Conservation (phyloP, 2,329 filamentous ascomycete genomes). For the Graphilbum ipis-grandicollis region DNA sequence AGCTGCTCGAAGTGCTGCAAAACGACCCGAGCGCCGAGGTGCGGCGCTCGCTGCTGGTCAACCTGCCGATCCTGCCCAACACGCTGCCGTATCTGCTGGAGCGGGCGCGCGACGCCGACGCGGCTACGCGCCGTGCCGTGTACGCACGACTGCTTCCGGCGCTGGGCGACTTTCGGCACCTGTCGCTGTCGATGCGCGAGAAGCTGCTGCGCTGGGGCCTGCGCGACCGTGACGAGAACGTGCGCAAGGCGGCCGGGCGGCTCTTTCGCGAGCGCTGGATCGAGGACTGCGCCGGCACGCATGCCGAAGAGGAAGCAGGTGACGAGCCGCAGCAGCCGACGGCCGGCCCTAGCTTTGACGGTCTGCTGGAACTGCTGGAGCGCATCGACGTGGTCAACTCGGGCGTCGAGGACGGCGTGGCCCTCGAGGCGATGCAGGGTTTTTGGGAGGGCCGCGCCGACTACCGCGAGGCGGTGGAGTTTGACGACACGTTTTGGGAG, state of each 20-base stretch:
- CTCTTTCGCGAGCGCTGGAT: constrained; percentile 96
- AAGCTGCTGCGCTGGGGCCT: constrained; percentile 91
- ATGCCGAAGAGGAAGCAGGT: constrained; percentile 32
- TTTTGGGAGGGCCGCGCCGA: constrained; percentile 91
- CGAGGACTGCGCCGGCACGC: constrained; percentile 68
- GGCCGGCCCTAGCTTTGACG: constrained; percentile 53
- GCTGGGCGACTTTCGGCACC: constrained; percentile 81
- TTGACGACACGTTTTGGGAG: constrained; percentile 65
- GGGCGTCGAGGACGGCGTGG: constrained; percentile 76
- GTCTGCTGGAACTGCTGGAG: constrained; percentile 76
- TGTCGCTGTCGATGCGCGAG: constrained; percentile 86
- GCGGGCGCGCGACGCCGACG: constrained; percentile 75
- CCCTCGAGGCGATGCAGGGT: constrained; percentile 81
- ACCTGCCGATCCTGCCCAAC: constrained; percentile 68
- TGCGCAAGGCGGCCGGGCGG: constrained; percentile 77
- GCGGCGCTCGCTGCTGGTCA: constrained; percentile 69
- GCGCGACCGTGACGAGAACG: constrained; percentile 82
- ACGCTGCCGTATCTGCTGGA: constrained; percentile 82
- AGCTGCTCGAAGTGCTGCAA: constrained; percentile 73
- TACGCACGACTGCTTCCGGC: constrained; percentile 78
- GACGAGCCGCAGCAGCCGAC: constrained; percentile 24
- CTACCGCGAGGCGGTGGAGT: constrained; percentile 54
- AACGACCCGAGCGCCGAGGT: constrained; percentile 94
- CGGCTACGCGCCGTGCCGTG: constrained; percentile 64
- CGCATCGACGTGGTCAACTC: constrained; percentile 87